Conservation (phyloP, 1,284 basidiomycete genomes). For the Acaromyces ingoldii region DNA sequence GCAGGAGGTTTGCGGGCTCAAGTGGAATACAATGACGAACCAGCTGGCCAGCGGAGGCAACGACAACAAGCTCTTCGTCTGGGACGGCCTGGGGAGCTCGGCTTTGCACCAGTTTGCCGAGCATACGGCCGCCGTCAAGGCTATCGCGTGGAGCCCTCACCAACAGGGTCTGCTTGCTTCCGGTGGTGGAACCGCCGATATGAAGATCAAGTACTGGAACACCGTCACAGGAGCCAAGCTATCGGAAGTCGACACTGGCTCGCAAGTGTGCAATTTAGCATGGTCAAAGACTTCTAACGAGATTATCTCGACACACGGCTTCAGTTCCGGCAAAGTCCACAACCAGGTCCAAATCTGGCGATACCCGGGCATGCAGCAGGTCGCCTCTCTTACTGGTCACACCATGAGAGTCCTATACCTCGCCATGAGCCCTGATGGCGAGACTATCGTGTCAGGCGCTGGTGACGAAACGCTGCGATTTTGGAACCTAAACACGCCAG, state of each 20-base stretch:
- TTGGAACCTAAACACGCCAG: constrained; percentile 64
- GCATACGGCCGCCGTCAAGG: constrained; percentile 94
- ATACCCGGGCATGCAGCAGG: constrained; percentile 67
- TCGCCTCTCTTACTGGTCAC: constrained; percentile 89
- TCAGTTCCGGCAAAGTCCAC: constrained; percentile 84
- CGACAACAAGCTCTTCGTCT: constrained; percentile 96
- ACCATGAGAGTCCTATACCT: constrained; percentile 82
- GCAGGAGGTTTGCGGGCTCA: constrained; percentile 93
- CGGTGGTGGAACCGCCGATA: constrained; percentile 94
- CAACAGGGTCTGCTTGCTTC: constrained; percentile 83
- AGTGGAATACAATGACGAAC: constrained; percentile 75
- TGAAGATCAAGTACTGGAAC: constrained; percentile 98
- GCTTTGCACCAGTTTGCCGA: constrained; percentile 93
- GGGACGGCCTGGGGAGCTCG: constrained; percentile 62
- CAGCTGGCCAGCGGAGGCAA: constrained; percentile 91
- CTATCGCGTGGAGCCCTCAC: constrained; percentile 96
- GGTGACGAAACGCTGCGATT: constrained; percentile 93
- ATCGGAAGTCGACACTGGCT: constrained; percentile 47
- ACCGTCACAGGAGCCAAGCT: constrained; percentile 78
- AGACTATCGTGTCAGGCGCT: constrained; percentile 95
- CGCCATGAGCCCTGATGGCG: constrained; percentile 92
- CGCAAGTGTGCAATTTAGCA: constrained; percentile 82
- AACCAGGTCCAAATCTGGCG: constrained; percentile 99
- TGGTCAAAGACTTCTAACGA: constrained; percentile 93
- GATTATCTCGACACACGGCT: constrained; percentile 94